These are phyloP conservation scores for Trichaptum fuscoviolaceum DNA, from an alignment of 768 basidiomycete genomes.

Conservation along the genomic window DNA sequence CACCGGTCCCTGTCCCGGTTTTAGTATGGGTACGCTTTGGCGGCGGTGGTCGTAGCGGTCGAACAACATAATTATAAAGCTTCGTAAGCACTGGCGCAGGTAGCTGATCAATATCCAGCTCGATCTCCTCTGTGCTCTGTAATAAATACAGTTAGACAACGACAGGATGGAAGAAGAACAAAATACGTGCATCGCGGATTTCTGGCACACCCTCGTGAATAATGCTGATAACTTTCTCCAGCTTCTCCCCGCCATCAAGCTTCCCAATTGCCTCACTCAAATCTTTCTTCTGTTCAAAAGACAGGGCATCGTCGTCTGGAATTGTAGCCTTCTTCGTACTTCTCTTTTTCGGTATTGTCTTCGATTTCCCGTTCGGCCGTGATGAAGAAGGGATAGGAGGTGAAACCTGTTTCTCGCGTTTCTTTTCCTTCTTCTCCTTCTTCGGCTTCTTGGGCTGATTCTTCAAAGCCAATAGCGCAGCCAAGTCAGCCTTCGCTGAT, in stretches of 20 bases:
- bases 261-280: slow-evolving; percentile 89
- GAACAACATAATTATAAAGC: slow-evolving; percentile 92
- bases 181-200: slow-evolving; percentile 76
- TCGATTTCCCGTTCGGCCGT: slow-evolving; percentile 32
- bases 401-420: slow-evolving; percentile 44
- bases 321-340: slow-evolving; percentile 57
- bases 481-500: slow-evolving; percentile 65
- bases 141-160: slow-evolving; percentile 7
- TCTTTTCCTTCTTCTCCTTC: slow-evolving; percentile 70
- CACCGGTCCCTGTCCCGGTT: slow-evolving; percentile 84
- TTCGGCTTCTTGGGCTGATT: slow-evolving; percentile 45
- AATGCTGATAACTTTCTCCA: slow-evolving; percentile 90
- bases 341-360: slow-evolving; percentile 54
- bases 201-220: slow-evolving; percentile 93
- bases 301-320: slow-evolving; percentile 75
- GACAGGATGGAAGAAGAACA: slow-evolving; percentile 13
- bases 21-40: slow-evolving; percentile 62
- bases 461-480: slow-evolving; percentile 30
- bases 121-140: slow-evolving; percentile 95
- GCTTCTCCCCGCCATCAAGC: slow-evolving; percentile 67
- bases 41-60: slow-evolving; percentile 54
- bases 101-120: slow-evolving; percentile 92
- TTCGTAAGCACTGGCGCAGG: slow-evolving; percentile 84
- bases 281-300: slow-evolving; percentile 98
- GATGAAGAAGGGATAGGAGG: slow-evolving; percentile 56